Base-by-base conservation (phyloP, 1,284 basidiomycete species). In the Butyriboletus appendiculatus region DNA sequence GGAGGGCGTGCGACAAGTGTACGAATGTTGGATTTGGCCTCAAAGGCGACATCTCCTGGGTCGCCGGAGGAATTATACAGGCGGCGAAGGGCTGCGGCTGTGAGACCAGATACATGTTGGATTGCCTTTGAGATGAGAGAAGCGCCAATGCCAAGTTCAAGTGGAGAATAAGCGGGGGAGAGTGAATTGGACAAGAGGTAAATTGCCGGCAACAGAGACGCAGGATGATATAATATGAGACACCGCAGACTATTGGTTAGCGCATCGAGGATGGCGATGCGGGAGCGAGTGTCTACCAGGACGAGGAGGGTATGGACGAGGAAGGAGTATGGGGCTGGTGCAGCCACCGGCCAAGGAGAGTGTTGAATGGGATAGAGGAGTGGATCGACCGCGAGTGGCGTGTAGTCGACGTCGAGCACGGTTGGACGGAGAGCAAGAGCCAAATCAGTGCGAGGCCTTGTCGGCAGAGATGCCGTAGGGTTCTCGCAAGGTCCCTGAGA, bases 171-270 rank as follows among this genome's bases (percentile, higher is more conserved):
- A 1, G 88, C 81, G 16, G 94, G 93, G 1, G 86, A 83, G 34
- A 97, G 81, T 34, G 91, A 85, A 70, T 96, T 97, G 26, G 92
- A 93, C 38, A 96, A 77, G 26, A 97, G 83, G 71, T 96, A 97
- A n/a, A 96, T 76, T n/a, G 91, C 79, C 14, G 91, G 81, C 40
- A 90, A 73, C 42, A 97, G 79, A 42, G 91, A 90, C 11, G 76
- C 57, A 0, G 90, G 82, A 62, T 94, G 86, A 57, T 86, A 82
- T 34, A 75, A 71, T 52, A 87, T 78, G 45, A 96, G 80, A 14
- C 84, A 80, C 20, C 91, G 86, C 12, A 97, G 73, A 10, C 84
- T 73, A 59, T 97, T 97, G 24, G 92, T 94, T 51, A 97, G 73
- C 15, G 85, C 84, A 57, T 93, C 86, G 41, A 88, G 75, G 59